A percentile compares a stretch with the other conserved stretches of the same genome.
phyloP scores from a whole-genome alignment of 768 basidiomycete species.

The Lanmaoa pseudosensibilis region DNA sequence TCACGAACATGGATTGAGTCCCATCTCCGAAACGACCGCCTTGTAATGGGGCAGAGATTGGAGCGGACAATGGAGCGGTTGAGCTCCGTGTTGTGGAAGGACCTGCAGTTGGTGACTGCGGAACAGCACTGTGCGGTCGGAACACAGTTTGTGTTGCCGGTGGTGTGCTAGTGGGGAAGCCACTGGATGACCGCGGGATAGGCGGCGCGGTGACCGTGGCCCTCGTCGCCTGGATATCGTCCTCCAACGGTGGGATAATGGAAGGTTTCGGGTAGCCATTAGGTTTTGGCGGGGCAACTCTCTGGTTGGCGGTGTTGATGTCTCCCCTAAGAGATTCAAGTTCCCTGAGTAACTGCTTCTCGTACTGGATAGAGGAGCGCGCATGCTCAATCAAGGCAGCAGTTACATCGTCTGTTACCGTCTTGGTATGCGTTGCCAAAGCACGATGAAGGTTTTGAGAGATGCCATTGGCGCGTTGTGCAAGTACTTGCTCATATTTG shows the following conservation, averaged over 20 bases:
- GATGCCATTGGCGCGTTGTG: conserved; percentile 86
- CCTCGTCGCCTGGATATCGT: conserved; percentile 42
- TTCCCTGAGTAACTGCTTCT: conserved; percentile 84
- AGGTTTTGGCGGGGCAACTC: conserved; percentile 45
- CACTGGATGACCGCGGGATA: conserved; percentile 19
- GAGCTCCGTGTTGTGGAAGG: conserved; percentile 41
- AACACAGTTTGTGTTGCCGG: conserved; percentile 23
- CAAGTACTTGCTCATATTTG: conserved; percentile 83
- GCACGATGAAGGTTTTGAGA: conserved; percentile 91
- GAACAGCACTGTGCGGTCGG: conserved; percentile 34
- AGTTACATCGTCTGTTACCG: conserved; percentile 90
- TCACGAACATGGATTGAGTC: conserved; percentile 79
- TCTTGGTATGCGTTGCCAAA: conserved; percentile 77
- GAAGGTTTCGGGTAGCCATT: conserved; percentile 61
- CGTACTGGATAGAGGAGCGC: conserved; percentile 88
- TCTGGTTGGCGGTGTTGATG: conserved; percentile 65
- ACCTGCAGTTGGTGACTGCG: conserved; percentile 56
- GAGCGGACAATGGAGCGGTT: conserved; percentile 27
- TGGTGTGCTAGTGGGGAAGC: conserved; percentile 19
- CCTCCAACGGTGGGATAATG: conserved; percentile 64
- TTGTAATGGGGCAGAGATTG: conserved; percentile 49
- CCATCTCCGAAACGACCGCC: conserved; percentile 72
- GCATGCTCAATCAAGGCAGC: conserved; percentile 91
- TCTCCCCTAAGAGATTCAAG: conserved; percentile 82
- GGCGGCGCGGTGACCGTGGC: conserved; percentile 22